phyloP scores from a whole-genome alignment of 805 yeast genomes.

The Pichia phayaonensis region DNA sequence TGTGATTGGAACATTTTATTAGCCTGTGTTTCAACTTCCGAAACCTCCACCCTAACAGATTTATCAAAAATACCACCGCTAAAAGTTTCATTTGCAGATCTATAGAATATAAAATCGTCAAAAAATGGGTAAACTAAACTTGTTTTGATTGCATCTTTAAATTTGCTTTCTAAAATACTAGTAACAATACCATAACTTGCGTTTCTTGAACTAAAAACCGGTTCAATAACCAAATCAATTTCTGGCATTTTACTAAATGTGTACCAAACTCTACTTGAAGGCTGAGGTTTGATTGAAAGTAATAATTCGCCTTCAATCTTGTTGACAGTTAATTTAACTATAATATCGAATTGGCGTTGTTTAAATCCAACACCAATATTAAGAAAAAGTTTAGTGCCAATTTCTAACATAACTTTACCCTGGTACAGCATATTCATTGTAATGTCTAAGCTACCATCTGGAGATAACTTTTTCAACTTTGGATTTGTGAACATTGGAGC shows the following conservation, averaged over 20 bases:
- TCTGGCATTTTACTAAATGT: conserved; percentile 74
- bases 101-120: conserved; percentile 77
- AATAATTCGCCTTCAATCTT: conserved; percentile 68
- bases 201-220: conserved; percentile 81
- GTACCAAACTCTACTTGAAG: conserved; percentile 88
- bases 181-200: conserved; percentile 74
- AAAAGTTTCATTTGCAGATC: conserved; percentile 60
- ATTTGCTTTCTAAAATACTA: conserved; percentile 66
- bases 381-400: conserved; percentile 73
- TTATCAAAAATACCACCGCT: conserved; percentile 93
- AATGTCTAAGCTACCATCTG: conserved; percentile 69
- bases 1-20: neutral
- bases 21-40: neutral
- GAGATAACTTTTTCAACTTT: conserved; percentile 55
- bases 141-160: conserved; percentile 71
- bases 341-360: conserved; percentile 64
- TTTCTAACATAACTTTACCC: conserved; percentile 69
- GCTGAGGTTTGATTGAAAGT: conserved; percentile 75
- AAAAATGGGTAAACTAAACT: conserved; percentile 78
- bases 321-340: conserved; percentile 60
- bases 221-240: conserved; percentile 72
- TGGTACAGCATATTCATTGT: conserved; percentile 56
- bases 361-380: conserved; percentile 70
- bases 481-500: conserved; percentile 80
- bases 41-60: conserved; percentile 16